Conservation (phyloP, 2,329 filamentous ascomycete genomes). For the Calonectria honghensis region DNA sequence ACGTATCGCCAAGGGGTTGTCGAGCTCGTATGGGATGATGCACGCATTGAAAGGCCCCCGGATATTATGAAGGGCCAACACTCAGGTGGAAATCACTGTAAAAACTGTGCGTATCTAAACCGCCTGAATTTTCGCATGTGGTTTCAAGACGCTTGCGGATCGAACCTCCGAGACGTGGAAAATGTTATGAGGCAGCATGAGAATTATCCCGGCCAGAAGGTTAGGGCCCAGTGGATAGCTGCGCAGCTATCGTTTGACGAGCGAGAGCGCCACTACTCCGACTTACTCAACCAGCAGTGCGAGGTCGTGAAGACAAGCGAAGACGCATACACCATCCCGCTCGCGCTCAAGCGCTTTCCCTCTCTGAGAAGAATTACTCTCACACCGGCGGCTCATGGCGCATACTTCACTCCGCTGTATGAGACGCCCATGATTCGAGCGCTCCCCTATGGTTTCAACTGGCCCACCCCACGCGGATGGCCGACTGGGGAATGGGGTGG, state of each 20-base stretch:
- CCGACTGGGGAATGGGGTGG: neutral
- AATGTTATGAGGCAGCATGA: neutral
- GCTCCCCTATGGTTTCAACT: conserved; percentile 24
- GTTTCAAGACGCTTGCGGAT: neutral
- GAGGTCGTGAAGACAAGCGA: neutral
- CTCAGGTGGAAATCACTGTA: neutral
- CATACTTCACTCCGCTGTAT: conserved; percentile 20
- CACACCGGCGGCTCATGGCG: conserved; percentile 18
- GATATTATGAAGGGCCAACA: neutral
- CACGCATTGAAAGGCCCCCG: conserved; percentile 5
- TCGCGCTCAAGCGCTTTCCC: conserved; percentile 1
- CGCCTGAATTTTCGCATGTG: neutral
- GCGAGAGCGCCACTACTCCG: neutral
- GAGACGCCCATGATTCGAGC: conserved; percentile 31
- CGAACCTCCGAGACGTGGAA: neutral
- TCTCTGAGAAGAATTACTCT: conserved; percentile 19
- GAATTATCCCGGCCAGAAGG: neutral
- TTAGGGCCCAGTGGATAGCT: conserved; percentile 18
- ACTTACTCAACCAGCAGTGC: neutral
- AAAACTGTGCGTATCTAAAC: neutral
- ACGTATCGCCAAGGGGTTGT: conserved; percentile 1
- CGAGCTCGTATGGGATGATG: conserved; percentile 31
- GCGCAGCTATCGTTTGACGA: neutral
- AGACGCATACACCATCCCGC: neutral
- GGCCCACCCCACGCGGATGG: conserved; percentile 11